A percentile compares a stretch with the other conserved stretches of the same genome.
Evolutionary conservation across 2,329 filamentous ascomycete species (phyloP).

Genomic region (Neofusicoccum laricinum): DNA sequence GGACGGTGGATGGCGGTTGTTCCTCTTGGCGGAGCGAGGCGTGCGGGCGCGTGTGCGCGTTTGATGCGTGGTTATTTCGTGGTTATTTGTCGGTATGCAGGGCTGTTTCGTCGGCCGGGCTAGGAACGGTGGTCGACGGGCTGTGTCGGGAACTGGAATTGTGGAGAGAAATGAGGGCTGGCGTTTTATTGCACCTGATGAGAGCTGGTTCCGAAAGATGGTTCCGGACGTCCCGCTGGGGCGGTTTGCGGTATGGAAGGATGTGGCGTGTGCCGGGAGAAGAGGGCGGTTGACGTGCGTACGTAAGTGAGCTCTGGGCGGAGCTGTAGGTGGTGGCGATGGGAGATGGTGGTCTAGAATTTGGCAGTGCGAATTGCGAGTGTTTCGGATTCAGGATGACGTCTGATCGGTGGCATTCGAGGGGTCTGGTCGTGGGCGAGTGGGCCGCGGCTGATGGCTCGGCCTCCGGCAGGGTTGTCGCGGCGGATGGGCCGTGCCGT

Average conservation of each 20-base stretch:
- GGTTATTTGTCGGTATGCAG: not conserved
- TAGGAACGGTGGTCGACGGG: not conserved
- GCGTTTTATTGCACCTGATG: not conserved
- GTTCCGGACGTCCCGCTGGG: no score
- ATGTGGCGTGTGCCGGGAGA: not conserved
- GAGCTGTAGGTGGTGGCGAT: not conserved
- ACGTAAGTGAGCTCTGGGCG: not conserved
- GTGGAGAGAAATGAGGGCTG: not conserved
- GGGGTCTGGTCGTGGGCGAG: slow-evolving; percentile 2
- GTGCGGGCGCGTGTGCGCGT: no score
- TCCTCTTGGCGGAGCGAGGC: not conserved
- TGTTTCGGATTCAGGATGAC: slow-evolving; percentile 7
- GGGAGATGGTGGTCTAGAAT: slow-evolving; percentile 1
- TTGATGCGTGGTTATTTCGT: not conserved
- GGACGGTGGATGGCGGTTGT: not conserved
- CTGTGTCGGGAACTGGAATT: not conserved
- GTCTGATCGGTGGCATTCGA: not conserved
- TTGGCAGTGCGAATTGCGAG: not conserved
- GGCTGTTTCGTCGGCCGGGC: not conserved
- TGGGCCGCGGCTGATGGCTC: slow-evolving; percentile 5
- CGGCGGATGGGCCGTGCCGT: slow-evolving; percentile 8
- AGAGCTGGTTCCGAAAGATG: no score
- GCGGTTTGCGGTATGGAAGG: no score
- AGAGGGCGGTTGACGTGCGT: not conserved
- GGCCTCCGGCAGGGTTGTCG: not conserved